Base-by-base conservation (phyloP, 2,329 filamentous ascomycete species). In the Ceratocystiopsis sp. region DNA sequence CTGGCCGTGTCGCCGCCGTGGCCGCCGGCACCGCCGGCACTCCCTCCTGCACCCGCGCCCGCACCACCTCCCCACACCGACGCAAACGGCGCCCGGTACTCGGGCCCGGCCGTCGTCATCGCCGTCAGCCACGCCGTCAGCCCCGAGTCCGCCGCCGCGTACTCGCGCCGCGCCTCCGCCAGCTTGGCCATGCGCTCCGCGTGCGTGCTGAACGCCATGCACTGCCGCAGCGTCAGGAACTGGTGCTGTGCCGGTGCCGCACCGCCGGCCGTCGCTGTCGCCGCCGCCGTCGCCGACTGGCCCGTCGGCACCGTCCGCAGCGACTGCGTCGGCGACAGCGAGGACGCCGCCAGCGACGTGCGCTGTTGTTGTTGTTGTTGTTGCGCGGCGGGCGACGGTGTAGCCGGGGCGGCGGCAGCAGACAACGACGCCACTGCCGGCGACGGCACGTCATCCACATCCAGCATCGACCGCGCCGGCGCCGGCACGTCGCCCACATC, bases 111-210 rank as follows among this genome's bases (percentile, higher is more conserved):
- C 45, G 65, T 60, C 48, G 65, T 60, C 48, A 74, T 54, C n/a
- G 58, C 52, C 1, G 51, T 43, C 17, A 78, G 59, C 75, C 74
- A 79, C 35, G 64, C 59, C 4, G 61, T 66, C n/a, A 96, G 63
- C 1, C 87, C 85, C 6, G 81, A 81, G 46, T 94, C 77, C 56
- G 80, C 75, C 13, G 62, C 59, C 0, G 80, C 78, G 57, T 86
- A 85, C 38, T 81, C 72, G 15, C 73, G 63, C 38, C 84, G 73
- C 0, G 82, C 80, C 45, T 80, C 73, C 46, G 84, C 73, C 57
- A 83, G 93, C 14, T 91, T 67, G 10, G 73, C 75, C 52, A 85
- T 68, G 47, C 95, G 93, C 45, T 93, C 81, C 41, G 78, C 45
- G 14, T 50, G 45, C 11, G 48, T 51, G 42, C 48, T 35, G 17